Percentiles rank a stretch among this genome's conserved stretches.
Evolutionary conservation across 1,139 yeast species (phyloP).

Genomic region (Zygoascus meyerae): DNA sequence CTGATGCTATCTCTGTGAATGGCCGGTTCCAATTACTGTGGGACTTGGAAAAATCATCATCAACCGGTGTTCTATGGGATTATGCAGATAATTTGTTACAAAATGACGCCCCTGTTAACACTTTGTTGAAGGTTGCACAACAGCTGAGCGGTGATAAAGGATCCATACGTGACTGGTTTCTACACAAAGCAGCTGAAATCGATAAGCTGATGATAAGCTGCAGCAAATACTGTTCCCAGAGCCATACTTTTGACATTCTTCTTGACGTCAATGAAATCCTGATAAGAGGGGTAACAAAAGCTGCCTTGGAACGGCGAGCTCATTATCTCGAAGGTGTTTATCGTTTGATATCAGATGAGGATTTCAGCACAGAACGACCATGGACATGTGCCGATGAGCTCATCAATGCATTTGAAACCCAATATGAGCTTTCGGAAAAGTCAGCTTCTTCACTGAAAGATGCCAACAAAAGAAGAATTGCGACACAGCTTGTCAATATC

Average conservation of each 20-base stretch:
- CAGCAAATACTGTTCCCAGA: constrained; percentile 13
- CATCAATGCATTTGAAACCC: constrained; percentile 24
- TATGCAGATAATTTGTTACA: constrained; percentile 20
- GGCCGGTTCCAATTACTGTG: constrained; percentile 39
- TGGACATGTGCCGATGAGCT: constrained; percentile 32
- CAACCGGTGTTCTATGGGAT: constrained; percentile 49
- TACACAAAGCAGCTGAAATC: constrained; percentile 19
- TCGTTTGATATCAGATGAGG: constrained; percentile 19
- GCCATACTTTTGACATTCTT: constrained; percentile 14
- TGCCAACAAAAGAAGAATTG: constrained; percentile 13
- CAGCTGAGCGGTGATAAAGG: constrained; percentile 14
- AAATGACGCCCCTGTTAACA: constrained; percentile 3
- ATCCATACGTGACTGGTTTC: constrained; percentile 26
- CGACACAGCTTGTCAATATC: constrained; percentile 26
- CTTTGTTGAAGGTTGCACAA: constrained; percentile 1
- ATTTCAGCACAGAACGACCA: constrained; percentile 21
- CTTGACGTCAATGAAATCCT: constrained; percentile 29
- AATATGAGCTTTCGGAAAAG: constrained; percentile 20
- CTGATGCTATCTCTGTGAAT: constrained; percentile 32
- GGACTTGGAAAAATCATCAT: constrained; percentile 52
- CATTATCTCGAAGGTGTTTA: constrained; percentile 19
- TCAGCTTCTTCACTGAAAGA: constrained; percentile 14
- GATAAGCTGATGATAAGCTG: constrained; percentile 18
- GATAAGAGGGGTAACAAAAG: constrained; percentile 24
- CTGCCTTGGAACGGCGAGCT: constrained; percentile 25